These are phyloP conservation scores for Rubia yunnanensis DNA, from an alignment of 257 asterid genomes.

Conservation along the genomic window DNA sequence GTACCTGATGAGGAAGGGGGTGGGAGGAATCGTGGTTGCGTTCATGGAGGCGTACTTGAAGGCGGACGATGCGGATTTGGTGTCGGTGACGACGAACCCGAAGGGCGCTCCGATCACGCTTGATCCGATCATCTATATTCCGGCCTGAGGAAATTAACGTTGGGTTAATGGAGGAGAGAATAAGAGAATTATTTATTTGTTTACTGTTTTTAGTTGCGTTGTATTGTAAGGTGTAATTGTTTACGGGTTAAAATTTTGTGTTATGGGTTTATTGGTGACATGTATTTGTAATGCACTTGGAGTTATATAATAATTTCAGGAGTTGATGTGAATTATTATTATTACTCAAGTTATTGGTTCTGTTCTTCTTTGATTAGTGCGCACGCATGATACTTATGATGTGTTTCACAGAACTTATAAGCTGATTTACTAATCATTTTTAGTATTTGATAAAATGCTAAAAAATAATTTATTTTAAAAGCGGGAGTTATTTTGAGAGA, in stretches of 20 bases:
- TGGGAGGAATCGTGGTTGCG: slow-evolving; percentile 63
- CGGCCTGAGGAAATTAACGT: background rate
- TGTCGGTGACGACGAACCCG: slow-evolving; percentile 30
- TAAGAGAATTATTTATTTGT: too few relatives aligned
- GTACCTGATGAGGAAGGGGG: slow-evolving; percentile 46
- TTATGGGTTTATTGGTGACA: background rate
- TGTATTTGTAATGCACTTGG: background rate
- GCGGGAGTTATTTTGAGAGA: too few relatives aligned
- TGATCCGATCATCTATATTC: slow-evolving; percentile 40
- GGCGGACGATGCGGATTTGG: slow-evolving; percentile 24
- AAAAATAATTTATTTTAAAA: too few relatives aligned
- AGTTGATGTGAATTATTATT: background rate
- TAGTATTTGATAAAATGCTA: too few relatives aligned
- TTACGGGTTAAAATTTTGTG: background rate
- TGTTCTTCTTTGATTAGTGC: too few relatives aligned
- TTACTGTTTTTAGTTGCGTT: background rate
- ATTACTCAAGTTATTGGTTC: background rate
- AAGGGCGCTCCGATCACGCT: slow-evolving; percentile 46
- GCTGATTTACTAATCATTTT: too few relatives aligned
- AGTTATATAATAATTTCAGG: background rate
- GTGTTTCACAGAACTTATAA: too few relatives aligned
- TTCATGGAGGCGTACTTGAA: slow-evolving; percentile 60
- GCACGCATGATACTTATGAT: too few relatives aligned
- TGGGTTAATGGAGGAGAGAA: background rate
- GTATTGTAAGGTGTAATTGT: background rate